These are phyloP conservation scores for Talaromyces sp. DNA, from an alignment of 2,329 filamentous ascomycete genomes.

Conservation along the genomic window DNA sequence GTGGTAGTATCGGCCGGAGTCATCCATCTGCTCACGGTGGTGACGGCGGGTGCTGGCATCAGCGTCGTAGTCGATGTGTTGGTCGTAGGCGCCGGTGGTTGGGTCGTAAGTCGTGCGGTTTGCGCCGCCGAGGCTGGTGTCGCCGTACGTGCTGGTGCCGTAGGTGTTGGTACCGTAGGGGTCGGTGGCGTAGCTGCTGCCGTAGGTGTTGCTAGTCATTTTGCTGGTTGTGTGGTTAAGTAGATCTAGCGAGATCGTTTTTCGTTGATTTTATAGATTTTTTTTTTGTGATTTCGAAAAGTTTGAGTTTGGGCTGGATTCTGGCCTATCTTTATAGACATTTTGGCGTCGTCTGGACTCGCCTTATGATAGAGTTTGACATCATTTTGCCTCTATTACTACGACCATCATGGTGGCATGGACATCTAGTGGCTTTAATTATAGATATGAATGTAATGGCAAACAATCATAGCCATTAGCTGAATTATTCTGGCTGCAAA, in stretches of 20 bases:
- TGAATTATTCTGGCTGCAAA: background rate
- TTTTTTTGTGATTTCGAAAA: background rate
- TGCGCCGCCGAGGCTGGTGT: constrained; percentile 14
- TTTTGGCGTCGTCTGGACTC: background rate
- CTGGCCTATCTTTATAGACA: constrained; percentile 9
- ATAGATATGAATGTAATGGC: background rate
- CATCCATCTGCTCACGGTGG: constrained; percentile 30
- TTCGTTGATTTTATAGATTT: background rate
- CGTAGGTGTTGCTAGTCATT: constrained; percentile 10
- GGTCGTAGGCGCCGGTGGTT: constrained; percentile 29
- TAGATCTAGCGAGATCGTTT: background rate
- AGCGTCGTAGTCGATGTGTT: constrained; percentile 33
- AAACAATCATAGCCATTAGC: background rate
- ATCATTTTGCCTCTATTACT: constrained; percentile 14
- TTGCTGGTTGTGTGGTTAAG: background rate
- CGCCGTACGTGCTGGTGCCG: constrained; percentile 14
- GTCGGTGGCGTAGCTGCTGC: constrained; percentile 6
- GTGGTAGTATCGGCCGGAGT: constrained; percentile 31
- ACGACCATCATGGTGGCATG: background rate
- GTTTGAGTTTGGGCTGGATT: constrained; percentile 6
- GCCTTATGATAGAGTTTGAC: constrained; percentile 18
- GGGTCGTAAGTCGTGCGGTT: constrained; percentile 21
- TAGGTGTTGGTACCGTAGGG: constrained; percentile 10
- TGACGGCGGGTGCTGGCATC: constrained; percentile 28
- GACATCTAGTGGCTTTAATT: background rate